These are phyloP conservation scores for Ceratocystis cacaofunesta DNA, from an alignment of 2,329 filamentous ascomycete species.

Conservation along the genomic window DNA sequence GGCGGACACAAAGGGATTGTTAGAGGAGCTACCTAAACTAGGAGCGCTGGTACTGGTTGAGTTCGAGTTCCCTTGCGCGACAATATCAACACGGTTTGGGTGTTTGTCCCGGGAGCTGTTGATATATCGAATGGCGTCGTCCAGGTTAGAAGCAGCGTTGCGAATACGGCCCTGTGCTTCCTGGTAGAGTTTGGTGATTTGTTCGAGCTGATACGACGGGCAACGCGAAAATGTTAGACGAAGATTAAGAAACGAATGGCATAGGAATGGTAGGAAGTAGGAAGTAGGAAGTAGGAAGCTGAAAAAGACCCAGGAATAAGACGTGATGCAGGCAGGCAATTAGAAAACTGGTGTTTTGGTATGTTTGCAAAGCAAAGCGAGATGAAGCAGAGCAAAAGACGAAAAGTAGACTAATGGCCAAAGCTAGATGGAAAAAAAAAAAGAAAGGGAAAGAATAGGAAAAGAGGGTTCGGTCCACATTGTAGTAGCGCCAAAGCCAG, in stretches of 20 bases:
- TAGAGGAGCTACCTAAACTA: slow-evolving; percentile 26
- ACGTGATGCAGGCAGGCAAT: not conserved
- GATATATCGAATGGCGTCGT: slow-evolving; percentile 59
- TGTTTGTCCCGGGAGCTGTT: slow-evolving; percentile 51
- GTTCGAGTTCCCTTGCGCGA: slow-evolving; percentile 31
- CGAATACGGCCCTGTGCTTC: slow-evolving; percentile 59
- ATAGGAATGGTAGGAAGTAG: not conserved
- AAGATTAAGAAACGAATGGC: not conserved
- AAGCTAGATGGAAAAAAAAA: not conserved
- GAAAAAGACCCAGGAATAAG: not conserved
- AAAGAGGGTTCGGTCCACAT: not conserved
- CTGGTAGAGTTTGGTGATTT: slow-evolving; percentile 46
- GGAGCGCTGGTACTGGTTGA: slow-evolving; percentile 26
- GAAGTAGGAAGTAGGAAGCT: not conserved
- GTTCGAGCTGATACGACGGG: slow-evolving; percentile 33
- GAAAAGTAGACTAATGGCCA: not conserved
- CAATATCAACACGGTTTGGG: slow-evolving; percentile 58
- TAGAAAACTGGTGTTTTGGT: not conserved
- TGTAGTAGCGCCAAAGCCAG: too few relatives aligned
- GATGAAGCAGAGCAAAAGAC: not conserved
- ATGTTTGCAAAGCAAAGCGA: not conserved
- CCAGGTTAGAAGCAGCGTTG: slow-evolving; percentile 50
- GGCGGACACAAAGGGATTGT: slow-evolving; percentile 30
- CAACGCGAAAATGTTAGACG: slow-evolving; percentile 18
- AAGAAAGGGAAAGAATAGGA: slow-evolving; percentile 1